phyloP scores from a whole-genome alignment of 306 rosid genomes.

The Carpinus fangiana region DNA sequence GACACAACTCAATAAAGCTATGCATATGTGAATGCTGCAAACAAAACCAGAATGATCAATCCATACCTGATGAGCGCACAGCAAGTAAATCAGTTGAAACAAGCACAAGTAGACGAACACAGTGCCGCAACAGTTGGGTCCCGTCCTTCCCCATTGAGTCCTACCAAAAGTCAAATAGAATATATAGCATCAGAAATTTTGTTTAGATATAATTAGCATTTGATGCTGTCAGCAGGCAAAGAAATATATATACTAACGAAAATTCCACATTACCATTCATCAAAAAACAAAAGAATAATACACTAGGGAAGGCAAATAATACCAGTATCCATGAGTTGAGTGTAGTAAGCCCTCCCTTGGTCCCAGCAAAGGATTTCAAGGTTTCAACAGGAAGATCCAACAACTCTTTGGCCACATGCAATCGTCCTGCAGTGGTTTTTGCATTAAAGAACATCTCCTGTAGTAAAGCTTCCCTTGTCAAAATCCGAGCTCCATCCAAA shows the following conservation, averaged over 20 bases:
- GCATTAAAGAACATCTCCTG: constrained; percentile 80
- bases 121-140: constrained; percentile 96
- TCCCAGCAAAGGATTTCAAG: constrained; percentile 93
- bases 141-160: constrained; percentile 99
- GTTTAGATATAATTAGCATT: constrained; percentile 19
- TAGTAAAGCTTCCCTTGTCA: constrained; percentile 65
- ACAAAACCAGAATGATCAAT: constrained; percentile 14
- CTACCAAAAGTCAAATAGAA: constrained; percentile 39
- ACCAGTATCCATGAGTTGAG: constrained; percentile 99
- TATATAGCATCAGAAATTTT: constrained; percentile 25
- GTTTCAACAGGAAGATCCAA: constrained; percentile 71
- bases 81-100: constrained; percentile 91
- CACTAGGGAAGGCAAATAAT: constrained; percentile 20
- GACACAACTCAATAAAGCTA: not conserved
- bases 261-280: constrained; percentile 1
- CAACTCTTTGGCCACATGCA: constrained; percentile 86
- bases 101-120: constrained; percentile 96
- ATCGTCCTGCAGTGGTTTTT: constrained; percentile 82
- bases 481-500: constrained; percentile 56
- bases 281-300: constrained; percentile 19
- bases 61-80: constrained; percentile 87
- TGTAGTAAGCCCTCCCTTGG: constrained; percentile 78
- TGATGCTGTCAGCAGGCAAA: constrained; percentile 14
- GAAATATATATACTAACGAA: constrained; percentile 6
- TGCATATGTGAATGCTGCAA: not conserved